These are phyloP conservation scores for Curvularia verruculosa DNA, from an alignment of 2,329 filamentous ascomycete species.

Conservation along the genomic window DNA sequence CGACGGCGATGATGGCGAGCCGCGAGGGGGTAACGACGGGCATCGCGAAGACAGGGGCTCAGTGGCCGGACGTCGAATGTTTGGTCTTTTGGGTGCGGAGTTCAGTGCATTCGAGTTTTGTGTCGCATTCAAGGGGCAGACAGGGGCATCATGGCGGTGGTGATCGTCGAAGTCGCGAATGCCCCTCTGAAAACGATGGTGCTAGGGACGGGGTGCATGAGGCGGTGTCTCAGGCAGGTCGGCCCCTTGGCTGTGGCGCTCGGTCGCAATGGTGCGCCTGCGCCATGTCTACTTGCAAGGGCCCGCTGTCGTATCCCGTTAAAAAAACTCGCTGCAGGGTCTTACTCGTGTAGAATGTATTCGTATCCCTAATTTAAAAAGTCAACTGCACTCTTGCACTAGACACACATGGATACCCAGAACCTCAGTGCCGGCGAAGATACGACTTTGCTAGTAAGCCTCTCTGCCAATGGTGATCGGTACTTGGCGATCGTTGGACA, in stretches of 20 bases:
- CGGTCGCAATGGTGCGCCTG: slow-evolving; percentile 14
- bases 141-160: slow-evolving; percentile 3
- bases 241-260: slow-evolving; percentile 20
- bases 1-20: slow-evolving; percentile 34
- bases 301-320: neutral
- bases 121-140: slow-evolving; percentile 1
- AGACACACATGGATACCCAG: neutral
- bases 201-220: slow-evolving; percentile 3
- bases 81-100: neutral
- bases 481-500: neutral
- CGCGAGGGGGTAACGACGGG: slow-evolving; percentile 43
- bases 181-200: slow-evolving; percentile 11
- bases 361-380: neutral
- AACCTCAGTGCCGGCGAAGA: neutral
- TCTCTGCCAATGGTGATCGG: neutral
- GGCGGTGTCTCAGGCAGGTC: slow-evolving; percentile 8
- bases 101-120: slow-evolving; percentile 1
- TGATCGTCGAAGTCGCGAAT: slow-evolving; percentile 9
- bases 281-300: neutral
- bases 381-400: neutral
- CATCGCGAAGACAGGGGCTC: slow-evolving; percentile 27
- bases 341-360: slow-evolving; percentile 1
- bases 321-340: neutral
- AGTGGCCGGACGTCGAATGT: neutral
- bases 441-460: neutral